Evolutionary conservation across 768 basidiomycete genomes (phyloP), one percentile per base, ranked within the genome.

Genomic region (Xanthoconium purpureum): DNA sequence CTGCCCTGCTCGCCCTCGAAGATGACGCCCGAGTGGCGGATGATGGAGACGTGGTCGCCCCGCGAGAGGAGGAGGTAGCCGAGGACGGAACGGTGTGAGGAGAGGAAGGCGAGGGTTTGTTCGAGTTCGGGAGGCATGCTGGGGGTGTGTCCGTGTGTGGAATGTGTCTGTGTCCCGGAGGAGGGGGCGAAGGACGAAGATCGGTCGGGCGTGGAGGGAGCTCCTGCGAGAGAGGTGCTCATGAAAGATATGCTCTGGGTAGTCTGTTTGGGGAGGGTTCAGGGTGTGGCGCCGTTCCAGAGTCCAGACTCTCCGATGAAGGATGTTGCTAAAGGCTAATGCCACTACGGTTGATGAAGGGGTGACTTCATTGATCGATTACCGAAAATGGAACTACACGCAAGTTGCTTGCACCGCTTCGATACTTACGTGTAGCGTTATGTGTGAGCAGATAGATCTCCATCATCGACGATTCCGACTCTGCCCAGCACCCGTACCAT

Each of bases 51-150:
- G 7, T 85, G 86, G 45, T 81, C 80, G 1, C 84, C 81, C 5
- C 91, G 80, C 4, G 91, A 87, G 33, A 95, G 77, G 1, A 95
- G 81, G 65, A 96, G 80, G 69, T 94, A 94, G 2, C 94, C 93
- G 7, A 92, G 81, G 5, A 95, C 92, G 18, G 90, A 87, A 17
- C 90, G 82, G 66, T 95, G 89, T 6, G 89, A 80, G 2, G 91
- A 87, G 50, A 96, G 78, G 59, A 87, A 73, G 1, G 85, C 71
- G 13, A 95, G 79, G 0, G 87, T 94, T 60, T 86, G 82, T 69
- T 94, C 92, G 47, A 94, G 83, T 65, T 93, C 91, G n/a, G 89
- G 84, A 13, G 88, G 79, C 73, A 87, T 81, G 24, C 24, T 24
- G 1, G 55, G 48, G 2, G 52, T 35, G 54, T 67, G 65, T 10